These are phyloP conservation scores for Gremmenia infestans DNA, from an alignment of 2,329 filamentous ascomycete species.

Conservation along the genomic window DNA sequence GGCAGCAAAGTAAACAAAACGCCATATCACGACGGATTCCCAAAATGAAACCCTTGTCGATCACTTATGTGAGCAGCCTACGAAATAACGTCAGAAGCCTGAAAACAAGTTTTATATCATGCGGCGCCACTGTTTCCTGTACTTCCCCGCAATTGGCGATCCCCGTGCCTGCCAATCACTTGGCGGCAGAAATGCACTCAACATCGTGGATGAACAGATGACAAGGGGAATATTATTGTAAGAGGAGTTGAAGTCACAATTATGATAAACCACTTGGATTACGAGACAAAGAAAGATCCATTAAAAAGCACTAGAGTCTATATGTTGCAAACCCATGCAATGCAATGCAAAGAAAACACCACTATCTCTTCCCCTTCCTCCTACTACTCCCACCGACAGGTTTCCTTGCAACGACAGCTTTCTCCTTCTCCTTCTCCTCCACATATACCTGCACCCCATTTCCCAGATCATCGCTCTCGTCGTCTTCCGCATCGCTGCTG, in stretches of 20 bases:
- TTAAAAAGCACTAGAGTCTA: conserved; percentile 13
- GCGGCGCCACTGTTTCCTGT: too few relatives aligned
- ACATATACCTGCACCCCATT: conserved; percentile 27
- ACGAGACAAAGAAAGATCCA: conserved; percentile 1
- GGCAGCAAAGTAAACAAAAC: too few relatives aligned
- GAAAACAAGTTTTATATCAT: too few relatives aligned
- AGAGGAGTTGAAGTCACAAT: background rate
- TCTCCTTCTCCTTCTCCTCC: conserved; percentile 16
- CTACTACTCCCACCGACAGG: conserved; percentile 17
- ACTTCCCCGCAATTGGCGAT: too few relatives aligned
- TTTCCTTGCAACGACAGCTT: conserved; percentile 17
- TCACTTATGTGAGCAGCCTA: too few relatives aligned
- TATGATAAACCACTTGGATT: background rate
- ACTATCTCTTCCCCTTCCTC: conserved; percentile 22
- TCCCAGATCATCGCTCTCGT: conserved; percentile 26
- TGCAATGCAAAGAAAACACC: background rate
- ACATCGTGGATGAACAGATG: too few relatives aligned
- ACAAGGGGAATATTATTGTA: background rate
- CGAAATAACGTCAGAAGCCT: too few relatives aligned
- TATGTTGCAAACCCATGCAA: conserved; percentile 7
- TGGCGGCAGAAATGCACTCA: too few relatives aligned
- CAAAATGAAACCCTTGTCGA: too few relatives aligned
- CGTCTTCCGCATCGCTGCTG: conserved; percentile 18
- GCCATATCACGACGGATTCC: too few relatives aligned
- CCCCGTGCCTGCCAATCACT: too few relatives aligned